Evolutionary conservation across 169 alveolate species (phyloP), one percentile per base, ranked within the genome.

Genomic region (Hepatocystis sp.): DNA sequence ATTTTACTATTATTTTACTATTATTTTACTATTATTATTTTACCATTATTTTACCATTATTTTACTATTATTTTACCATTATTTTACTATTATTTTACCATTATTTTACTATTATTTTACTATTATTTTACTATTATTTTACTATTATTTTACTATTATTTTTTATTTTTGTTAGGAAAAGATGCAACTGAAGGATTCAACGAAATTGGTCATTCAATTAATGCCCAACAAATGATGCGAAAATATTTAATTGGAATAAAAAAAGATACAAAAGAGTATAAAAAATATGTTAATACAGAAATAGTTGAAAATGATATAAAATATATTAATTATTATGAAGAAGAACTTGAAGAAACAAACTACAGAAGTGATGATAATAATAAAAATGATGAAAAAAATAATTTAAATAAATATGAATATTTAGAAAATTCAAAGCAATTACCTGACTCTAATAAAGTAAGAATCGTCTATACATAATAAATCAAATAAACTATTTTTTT

Each of bases 111-210:
- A 7, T 47, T 5, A 47, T 7, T 47, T 7, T 17, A 15, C 17
- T 46, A 11, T 46, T 1, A 46, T 21, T 0, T 46, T 10, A 11
- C 13, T 32, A 13, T 27, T 13, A 3, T 27, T 0, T 60, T 60
- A 7, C 7, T n/a, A n/a, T 32, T 49, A 11, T 13, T 19, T 56
- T 15, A 66, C 23, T 4, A 17, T 66, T 51, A 30, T 17, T 49
- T 51, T 10, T 4, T 65, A 34, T 55, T 8, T 28, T 42, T 21
- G 36, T 30, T 52, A 84, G 90, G 90, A 25, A 46, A 56, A n/a
- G 90, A 84, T 55, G 67, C 90, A 32, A 84, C 90, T n/a, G 56
- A 19, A 27, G 58, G 68, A 13, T 84, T 84, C 21, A 15, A 7
- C 7, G 55, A 61, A 40, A 44, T 84, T 36, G 90, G 90, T 1